phyloP scores from a whole-genome alignment of 805 yeast species.

The Saccharomycopsis babjevae region DNA sequence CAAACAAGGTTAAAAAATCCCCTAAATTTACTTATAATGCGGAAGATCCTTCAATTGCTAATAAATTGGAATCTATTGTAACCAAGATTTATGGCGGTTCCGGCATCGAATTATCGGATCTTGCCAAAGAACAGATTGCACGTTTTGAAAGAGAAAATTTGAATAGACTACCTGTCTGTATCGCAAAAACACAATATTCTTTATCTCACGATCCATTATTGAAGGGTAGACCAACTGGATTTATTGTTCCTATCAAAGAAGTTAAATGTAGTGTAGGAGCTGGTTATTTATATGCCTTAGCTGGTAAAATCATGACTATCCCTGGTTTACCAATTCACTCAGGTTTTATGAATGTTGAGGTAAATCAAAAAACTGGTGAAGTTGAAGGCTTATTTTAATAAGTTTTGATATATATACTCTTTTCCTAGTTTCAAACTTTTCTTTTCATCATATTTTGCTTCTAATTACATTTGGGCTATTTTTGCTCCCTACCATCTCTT shows the following conservation, averaged over 20 bases:
- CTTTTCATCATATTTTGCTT: neutral
- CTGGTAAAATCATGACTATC: constrained; percentile 94
- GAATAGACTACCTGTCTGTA: constrained; percentile 85
- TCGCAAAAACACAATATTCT: constrained; percentile 96
- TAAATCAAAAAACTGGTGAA: constrained; percentile 72
- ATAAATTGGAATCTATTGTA: constrained; percentile 71
- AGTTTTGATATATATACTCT: neutral
- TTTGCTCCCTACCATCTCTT: neutral
- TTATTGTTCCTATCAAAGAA: constrained; percentile 88
- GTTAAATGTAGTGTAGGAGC: constrained; percentile 94
- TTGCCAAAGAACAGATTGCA: constrained; percentile 73
- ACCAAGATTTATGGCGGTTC: constrained; percentile 89
- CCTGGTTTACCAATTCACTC: constrained; percentile 96
- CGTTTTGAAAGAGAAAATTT: constrained; percentile 81
- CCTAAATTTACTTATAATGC: constrained; percentile 57
- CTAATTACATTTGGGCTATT: neutral
- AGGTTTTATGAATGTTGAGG: constrained; percentile 96
- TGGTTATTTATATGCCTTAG: constrained; percentile 90
- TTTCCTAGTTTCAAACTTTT: neutral
- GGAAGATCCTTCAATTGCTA: constrained; percentile 58
- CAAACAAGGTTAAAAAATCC: constrained; percentile 27
- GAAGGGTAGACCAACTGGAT: constrained; percentile 93
- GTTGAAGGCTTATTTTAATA: constrained; percentile 80
- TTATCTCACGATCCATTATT: constrained; percentile 86
- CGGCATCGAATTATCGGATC: constrained; percentile 68